phyloP scores from a whole-genome alignment of 768 basidiomycete genomes.

The Termitomyces sp. region DNA sequence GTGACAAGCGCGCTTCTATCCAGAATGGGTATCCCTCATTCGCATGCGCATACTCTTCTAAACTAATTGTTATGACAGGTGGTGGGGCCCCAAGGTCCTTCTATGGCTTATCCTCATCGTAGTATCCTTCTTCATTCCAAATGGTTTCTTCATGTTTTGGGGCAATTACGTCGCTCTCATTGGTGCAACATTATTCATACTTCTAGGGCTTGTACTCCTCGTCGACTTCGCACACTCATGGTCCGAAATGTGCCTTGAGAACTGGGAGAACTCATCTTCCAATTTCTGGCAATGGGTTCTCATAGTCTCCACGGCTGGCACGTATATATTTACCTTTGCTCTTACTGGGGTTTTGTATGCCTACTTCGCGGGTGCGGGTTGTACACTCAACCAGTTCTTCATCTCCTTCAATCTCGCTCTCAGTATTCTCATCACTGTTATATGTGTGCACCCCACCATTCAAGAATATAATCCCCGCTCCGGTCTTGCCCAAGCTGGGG shows the following conservation, averaged over 20 bases:
- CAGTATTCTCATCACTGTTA: conserved; percentile 69
- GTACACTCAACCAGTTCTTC: conserved; percentile 94
- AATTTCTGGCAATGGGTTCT: conserved; percentile 96
- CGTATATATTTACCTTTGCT: conserved; percentile 81
- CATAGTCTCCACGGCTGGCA: conserved; percentile 83
- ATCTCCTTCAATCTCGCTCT: conserved; percentile 90
- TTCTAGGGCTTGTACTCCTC: conserved; percentile 93
- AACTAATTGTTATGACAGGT: conserved; percentile 40
- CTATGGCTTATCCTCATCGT: conserved; percentile 80
- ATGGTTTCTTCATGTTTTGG: conserved; percentile 98
- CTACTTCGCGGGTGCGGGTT: conserved; percentile 85
- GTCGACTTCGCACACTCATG: conserved; percentile 99
- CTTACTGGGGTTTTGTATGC: conserved; percentile 86
- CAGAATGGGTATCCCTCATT: conserved; percentile 79
- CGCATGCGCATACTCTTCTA: not conserved
- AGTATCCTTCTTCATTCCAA: conserved; percentile 91
- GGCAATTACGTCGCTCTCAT: conserved; percentile 89
- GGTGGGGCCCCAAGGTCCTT: conserved; percentile 98
- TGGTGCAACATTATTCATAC: conserved; percentile 92
- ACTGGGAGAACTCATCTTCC: conserved; percentile 86
- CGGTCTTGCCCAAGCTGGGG: conserved; percentile 90
- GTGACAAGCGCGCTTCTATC: conserved; percentile 87
- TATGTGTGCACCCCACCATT: conserved; percentile 79
- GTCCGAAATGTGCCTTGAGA: conserved; percentile 95
- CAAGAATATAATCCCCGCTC: conserved; percentile 93